Evolutionary conservation across 2,329 filamentous ascomycete genomes (phyloP), one percentile per base, ranked within the genome.

Genomic region (Hypomyces rosellus): DNA sequence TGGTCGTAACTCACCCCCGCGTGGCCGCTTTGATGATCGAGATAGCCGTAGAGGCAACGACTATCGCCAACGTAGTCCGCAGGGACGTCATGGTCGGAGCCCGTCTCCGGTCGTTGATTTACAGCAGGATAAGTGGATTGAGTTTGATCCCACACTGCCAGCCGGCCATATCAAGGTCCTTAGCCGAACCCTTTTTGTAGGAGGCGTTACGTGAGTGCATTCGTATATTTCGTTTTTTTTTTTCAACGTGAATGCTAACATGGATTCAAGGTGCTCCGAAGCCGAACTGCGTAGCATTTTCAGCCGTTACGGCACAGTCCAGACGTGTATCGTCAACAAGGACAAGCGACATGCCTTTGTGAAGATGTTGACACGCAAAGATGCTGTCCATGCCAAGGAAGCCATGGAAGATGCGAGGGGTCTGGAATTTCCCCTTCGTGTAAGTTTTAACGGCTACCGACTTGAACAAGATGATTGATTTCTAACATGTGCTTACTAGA

Each of bases 301-400:
- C 68, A 77, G 75, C 62, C 83, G 83, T 42, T 96, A 85, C 64
- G 93, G 93, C 52, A 76, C 84, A 48, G 93, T 99, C 4, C 93
- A 99, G 69, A 96, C 92, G 1, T 97, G 92, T 70, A 99, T 99
- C 57, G 91, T 96, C 58, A 97, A 99, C 72, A 87, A 89, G 63
- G 93, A 99, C 64, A 99, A 97, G 73, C 88, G 93, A 15, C 93
- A 99, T 69, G 93, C 93, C 5, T 99, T 99, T 66, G 92, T 99
- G 63, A 99, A 99, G 73, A 99, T 99, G 93, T 81, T 93, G 58
- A 93, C 82, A 56, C 89, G 95, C 36, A 78, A 82, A 55, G 89
- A 96, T 68, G 92, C 93, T 13, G 79, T 95, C 52, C 74, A 68
- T 55, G 93, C 93, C 46, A 95, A 95, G 65, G 81, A 86, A 36